These are phyloP conservation scores for Leucoagaricus sp. DNA, from an alignment of 1,284 basidiomycete species.

Conservation along the genomic window DNA sequence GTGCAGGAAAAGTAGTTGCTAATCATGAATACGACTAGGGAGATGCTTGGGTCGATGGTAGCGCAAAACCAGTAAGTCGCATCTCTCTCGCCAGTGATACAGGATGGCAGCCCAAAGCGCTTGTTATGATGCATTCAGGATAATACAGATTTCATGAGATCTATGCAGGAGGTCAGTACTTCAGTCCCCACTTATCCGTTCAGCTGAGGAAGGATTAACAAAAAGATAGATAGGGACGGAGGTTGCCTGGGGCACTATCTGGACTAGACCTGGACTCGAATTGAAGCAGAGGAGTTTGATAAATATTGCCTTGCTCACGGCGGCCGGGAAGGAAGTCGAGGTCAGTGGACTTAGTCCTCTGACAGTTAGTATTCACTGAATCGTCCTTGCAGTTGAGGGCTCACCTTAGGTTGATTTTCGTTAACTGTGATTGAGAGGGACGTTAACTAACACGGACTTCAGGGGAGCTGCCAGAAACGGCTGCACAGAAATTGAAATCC, in stretches of 20 bases:
- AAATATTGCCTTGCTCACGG: slow-evolving; percentile 40
- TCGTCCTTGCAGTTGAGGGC: slow-evolving; percentile 31
- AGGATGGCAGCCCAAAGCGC: background rate
- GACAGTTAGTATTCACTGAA: background rate
- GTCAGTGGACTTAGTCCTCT: slow-evolving; percentile 27
- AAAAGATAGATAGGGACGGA: slow-evolving; percentile 38
- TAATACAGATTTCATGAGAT: slow-evolving; percentile 43
- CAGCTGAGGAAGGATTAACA: background rate
- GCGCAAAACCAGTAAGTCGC: slow-evolving; percentile 33
- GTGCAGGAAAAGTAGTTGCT: no score
- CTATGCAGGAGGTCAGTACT: slow-evolving; percentile 42
- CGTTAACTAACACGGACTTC: background rate
- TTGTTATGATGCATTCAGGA: slow-evolving; percentile 27
- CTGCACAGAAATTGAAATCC: slow-evolving; percentile 40
- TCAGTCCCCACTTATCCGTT: no score
- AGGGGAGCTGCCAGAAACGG: slow-evolving; percentile 43
- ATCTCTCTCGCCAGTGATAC: background rate
- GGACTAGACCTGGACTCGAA: slow-evolving; percentile 44
- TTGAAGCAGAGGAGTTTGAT: slow-evolving; percentile 45
- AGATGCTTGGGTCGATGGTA: slow-evolving; percentile 41
- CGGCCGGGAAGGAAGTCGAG: slow-evolving; percentile 42
- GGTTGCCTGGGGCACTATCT: slow-evolving; percentile 45
- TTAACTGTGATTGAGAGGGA: background rate
- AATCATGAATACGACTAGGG: slow-evolving; percentile 35
- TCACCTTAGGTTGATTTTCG: slow-evolving; percentile 35